Conservation (phyloP, 2,329 filamentous ascomycete genomes). For the Acephala macrosclerotiorum region DNA sequence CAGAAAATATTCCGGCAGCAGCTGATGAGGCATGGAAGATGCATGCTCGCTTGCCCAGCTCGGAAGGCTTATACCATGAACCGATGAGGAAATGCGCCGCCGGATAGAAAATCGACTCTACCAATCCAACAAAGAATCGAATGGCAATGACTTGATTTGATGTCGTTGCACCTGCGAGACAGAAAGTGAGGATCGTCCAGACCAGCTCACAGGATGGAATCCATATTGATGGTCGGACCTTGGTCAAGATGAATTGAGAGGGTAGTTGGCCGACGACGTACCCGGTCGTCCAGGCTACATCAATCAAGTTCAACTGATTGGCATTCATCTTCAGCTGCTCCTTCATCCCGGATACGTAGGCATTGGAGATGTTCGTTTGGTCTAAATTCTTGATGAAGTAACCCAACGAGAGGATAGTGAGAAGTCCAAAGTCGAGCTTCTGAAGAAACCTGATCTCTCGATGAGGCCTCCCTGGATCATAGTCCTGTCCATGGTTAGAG, state of each 20-base stretch:
- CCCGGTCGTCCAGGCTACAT: slow-evolving; percentile 56
- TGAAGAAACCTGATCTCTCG: slow-evolving; percentile 38
- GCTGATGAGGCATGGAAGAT: slow-evolving; percentile 50
- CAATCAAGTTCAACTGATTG: slow-evolving; percentile 50
- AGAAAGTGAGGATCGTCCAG: slow-evolving; percentile 47
- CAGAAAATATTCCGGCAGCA: slow-evolving; percentile 51
- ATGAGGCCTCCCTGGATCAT: slow-evolving; percentile 33
- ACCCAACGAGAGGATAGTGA: slow-evolving; percentile 39
- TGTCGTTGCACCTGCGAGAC: slow-evolving; percentile 47
- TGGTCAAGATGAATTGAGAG: slow-evolving; percentile 49
- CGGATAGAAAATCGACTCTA: slow-evolving; percentile 39
- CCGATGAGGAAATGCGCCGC: slow-evolving; percentile 45
- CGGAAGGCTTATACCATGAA: slow-evolving; percentile 53
- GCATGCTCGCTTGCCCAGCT: slow-evolving; percentile 52
- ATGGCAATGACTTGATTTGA: slow-evolving; percentile 46
- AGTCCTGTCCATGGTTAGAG: slow-evolving; percentile 29
- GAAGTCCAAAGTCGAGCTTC: slow-evolving; percentile 39
- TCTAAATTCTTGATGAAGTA: slow-evolving; percentile 44
- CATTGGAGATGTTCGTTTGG: slow-evolving; percentile 46
- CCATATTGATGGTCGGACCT: slow-evolving; percentile 52
- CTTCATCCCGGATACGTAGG: slow-evolving; percentile 54
- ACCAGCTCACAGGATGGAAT: slow-evolving; percentile 51
- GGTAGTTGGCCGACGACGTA: slow-evolving; percentile 60
- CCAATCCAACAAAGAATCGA: slow-evolving; percentile 53
- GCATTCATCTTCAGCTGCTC: slow-evolving; percentile 54